phyloP scores from a whole-genome alignment of 805 yeast species.

The Candida wancherniae region DNA sequence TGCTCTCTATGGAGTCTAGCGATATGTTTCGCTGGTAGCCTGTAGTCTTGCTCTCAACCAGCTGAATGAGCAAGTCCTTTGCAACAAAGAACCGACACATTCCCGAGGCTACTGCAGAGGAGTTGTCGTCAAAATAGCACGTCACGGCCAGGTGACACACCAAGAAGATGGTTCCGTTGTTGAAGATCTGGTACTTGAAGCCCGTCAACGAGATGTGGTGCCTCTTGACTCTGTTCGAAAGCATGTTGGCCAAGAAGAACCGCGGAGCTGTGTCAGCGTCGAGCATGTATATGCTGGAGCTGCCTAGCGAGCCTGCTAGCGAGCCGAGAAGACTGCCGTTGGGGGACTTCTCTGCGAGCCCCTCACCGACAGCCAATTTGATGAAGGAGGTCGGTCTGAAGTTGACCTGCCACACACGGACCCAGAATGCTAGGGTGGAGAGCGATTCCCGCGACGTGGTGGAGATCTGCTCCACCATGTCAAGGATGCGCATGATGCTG shows the following conservation, averaged over 20 bases:
- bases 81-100: slow-evolving; percentile 59
- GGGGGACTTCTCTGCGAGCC: slow-evolving; percentile 16
- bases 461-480: slow-evolving; percentile 35
- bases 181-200: slow-evolving; percentile 35
- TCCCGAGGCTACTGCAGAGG: slow-evolving; percentile 59
- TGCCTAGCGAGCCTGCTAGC: slow-evolving; percentile 1
- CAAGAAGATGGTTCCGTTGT: slow-evolving; percentile 35
- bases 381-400: slow-evolving; percentile 29
- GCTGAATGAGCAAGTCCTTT: slow-evolving; percentile 61
- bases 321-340: not conserved
- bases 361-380: slow-evolving; percentile 26
- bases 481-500: slow-evolving; percentile 36
- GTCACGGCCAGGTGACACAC: slow-evolving; percentile 25
- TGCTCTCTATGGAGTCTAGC: slow-evolving; percentile 22
- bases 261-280: slow-evolving; percentile 62
- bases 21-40: slow-evolving; percentile 26
- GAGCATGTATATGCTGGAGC: slow-evolving; percentile 51
- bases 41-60: slow-evolving; percentile 53
- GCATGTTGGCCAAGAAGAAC: slow-evolving; percentile 49
- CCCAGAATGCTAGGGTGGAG: slow-evolving; percentile 34
- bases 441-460: slow-evolving; percentile 29
- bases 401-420: slow-evolving; percentile 27
- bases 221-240: slow-evolving; percentile 36
- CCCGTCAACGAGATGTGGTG: slow-evolving; percentile 33
- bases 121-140: slow-evolving; percentile 60